Conservation (phyloP, 2,329 filamentous ascomycete genomes). For the Pleurostoma richardsiae region DNA sequence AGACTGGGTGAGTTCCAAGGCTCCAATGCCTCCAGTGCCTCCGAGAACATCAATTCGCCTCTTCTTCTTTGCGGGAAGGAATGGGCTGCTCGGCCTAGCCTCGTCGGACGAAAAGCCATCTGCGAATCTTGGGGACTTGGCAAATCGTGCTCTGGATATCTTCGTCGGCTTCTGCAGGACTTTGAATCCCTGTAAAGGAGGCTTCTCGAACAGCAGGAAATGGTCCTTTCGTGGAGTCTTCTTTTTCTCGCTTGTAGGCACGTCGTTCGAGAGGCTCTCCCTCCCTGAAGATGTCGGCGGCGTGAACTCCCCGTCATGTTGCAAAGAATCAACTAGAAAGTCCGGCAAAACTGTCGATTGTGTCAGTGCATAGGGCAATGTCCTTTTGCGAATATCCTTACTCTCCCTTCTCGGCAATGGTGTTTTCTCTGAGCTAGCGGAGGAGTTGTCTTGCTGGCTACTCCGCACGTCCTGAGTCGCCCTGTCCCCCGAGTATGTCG, state of each 20-base stretch:
- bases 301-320: no score
- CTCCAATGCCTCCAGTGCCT: not conserved
- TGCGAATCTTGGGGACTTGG: not conserved
- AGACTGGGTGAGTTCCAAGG: not conserved
- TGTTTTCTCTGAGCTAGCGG: no score
- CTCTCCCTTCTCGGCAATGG: no score
- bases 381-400: no score
- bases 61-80: not conserved
- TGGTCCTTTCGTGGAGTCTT: not conserved
- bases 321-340: no score
- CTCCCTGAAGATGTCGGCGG: no score
- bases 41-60: not conserved
- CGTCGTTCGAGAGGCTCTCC: no score
- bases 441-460: no score
- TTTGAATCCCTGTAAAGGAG: conserved; percentile 13
- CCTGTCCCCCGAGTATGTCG: no score
- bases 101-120: conserved; percentile 8
- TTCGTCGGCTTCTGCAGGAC: conserved; percentile 5
- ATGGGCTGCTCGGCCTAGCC: not conserved
- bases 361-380: no score
- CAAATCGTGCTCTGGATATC: not conserved
- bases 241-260: not conserved
- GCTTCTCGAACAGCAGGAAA: conserved; percentile 13
- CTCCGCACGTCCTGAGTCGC: no score
- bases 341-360: no score